A percentile compares a stretch with the other conserved stretches of the same genome.
These are phyloP conservation scores for Kalaharituber pfeilii DNA, from an alignment of 2,329 filamentous ascomycete genomes.

Conservation along the genomic window DNA sequence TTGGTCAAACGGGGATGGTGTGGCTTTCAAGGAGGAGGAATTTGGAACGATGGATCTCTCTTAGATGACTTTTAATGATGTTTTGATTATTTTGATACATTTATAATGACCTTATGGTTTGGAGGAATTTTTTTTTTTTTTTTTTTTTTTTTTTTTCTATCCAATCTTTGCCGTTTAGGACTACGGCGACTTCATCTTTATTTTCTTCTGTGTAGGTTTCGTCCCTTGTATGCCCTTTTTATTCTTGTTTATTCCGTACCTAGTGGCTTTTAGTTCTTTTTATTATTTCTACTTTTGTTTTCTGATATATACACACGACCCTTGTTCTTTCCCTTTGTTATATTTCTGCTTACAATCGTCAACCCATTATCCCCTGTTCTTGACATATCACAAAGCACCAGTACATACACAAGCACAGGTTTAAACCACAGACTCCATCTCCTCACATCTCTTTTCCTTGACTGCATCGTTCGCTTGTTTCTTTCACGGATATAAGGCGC, in stretches of 20 bases:
- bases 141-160: conserved; percentile 12
- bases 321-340: background rate
- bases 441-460: too few species aligned
- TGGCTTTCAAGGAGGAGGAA: conserved; percentile 86
- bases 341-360: too few species aligned
- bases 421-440: too few species aligned
- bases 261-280: conserved; percentile 9
- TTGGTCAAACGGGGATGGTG: conserved; percentile 51
- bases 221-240: conserved; percentile 9
- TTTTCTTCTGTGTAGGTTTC: conserved; percentile 11
- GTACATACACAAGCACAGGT: too few species aligned
- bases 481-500: too few species aligned
- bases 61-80: conserved; percentile 20
- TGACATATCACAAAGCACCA: too few species aligned
- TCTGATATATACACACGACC: background rate
- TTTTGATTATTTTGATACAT: background rate
- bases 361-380: too few species aligned
- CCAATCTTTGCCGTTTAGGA: conserved; percentile 11
- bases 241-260: conserved; percentile 22
- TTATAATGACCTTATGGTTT: too few species aligned
- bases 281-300: conserved; percentile 1
- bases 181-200: too few species aligned
- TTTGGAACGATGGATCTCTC: conserved; percentile 55
- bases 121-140: conserved; percentile 15
- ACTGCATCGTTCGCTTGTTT: too few species aligned